Conservation (phyloP, 345 rosid species). For the Gossypium ekmanianum region DNA sequence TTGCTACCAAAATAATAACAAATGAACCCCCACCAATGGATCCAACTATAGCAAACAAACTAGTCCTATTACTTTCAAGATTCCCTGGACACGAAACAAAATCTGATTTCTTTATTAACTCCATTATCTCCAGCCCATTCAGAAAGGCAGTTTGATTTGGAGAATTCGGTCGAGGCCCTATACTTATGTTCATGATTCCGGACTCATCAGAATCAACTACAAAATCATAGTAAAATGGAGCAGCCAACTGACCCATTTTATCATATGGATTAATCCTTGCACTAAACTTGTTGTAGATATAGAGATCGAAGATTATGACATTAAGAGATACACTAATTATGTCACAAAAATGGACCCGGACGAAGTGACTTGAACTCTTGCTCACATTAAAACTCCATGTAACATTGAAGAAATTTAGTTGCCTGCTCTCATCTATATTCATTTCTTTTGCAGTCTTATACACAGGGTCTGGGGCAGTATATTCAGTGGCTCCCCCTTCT, state of each 20-base stretch:
- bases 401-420: not conserved
- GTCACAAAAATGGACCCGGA: conserved; percentile 34
- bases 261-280: conserved; percentile 19
- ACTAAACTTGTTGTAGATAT: conserved; percentile 23
- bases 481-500: not conserved
- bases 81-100: not conserved
- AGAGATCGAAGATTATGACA: conserved; percentile 28
- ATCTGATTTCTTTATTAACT: not conserved
- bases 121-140: not conserved
- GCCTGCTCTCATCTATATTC: not conserved
- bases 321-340: conserved; percentile 5
- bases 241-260: accelerated
- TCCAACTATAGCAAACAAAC: not conserved
- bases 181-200: not conserved
- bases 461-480: conserved; percentile 4
- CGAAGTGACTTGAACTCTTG: not conserved
- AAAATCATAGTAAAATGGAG: conserved; percentile 6
- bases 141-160: not conserved
- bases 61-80: not conserved
- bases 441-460: conserved; percentile 1
- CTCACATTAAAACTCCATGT: not conserved
- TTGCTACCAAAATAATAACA: not conserved
- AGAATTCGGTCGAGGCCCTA: not conserved
- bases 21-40: not conserved
- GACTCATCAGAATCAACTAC: conserved; percentile 8